Conservation (phyloP, 208 protist species). For the Acanthamoeba triangularis region DNA sequence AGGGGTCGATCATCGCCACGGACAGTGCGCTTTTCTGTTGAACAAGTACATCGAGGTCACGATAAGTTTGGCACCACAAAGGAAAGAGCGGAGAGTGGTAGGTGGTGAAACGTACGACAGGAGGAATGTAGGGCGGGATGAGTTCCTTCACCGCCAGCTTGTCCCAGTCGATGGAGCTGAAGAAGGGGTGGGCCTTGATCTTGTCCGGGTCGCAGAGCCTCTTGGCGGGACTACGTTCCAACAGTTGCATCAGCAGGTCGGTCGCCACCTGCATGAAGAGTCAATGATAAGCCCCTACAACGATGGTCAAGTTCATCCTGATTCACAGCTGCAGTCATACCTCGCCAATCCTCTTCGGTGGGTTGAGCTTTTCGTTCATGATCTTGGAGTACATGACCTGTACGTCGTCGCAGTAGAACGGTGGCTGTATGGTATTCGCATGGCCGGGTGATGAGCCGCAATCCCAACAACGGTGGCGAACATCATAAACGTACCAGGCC, state of each 20-base stretch:
- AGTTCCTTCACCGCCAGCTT: slow-evolving; percentile 73
- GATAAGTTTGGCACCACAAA: background rate
- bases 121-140: slow-evolving; percentile 13
- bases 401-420: slow-evolving; percentile 86
- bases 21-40: background rate
- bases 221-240: too few relatives aligned
- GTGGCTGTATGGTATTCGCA: slow-evolving; percentile 46
- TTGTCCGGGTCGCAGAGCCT: too few relatives aligned
- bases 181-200: slow-evolving; percentile 82
- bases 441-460: too few relatives aligned
- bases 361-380: too few relatives aligned
- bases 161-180: slow-evolving; percentile 87
- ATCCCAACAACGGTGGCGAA: too few relatives aligned
- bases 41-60: too few relatives aligned
- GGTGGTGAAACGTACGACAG: slow-evolving; percentile 4
- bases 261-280: too few relatives aligned
- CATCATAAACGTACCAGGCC: slow-evolving; percentile 79
- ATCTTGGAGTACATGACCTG: slow-evolving; percentile 89
- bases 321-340: too few relatives aligned
- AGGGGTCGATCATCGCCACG: background rate
- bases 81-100: background rate
- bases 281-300: too few relatives aligned
- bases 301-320: too few relatives aligned
- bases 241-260: too few relatives aligned
- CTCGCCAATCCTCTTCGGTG: too few relatives aligned